Base-by-base conservation (phyloP, 169 alveolate species). In the Plasmodium inui region DNA sequence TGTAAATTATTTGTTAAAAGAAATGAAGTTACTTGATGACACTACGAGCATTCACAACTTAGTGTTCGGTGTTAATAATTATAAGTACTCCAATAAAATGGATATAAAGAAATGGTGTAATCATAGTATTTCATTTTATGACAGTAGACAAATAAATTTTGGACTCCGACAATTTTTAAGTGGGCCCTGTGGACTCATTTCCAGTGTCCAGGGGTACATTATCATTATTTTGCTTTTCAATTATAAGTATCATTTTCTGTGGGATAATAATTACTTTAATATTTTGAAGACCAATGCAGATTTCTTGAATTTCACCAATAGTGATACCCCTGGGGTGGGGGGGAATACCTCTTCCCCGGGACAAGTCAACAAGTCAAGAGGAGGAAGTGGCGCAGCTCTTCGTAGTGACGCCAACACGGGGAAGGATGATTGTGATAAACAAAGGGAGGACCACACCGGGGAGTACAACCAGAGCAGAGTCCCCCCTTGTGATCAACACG, bases 121-220 rank as follows among this genome's bases (percentile, higher is more conserved):
- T 57, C 97, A 95, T 79, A 96, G 94, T 39, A 88, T 95, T 67
- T 70, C 95, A 17, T 92, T 95, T 74, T 92, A 90, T 46, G 94
- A 84, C 19, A 70, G 89, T 80, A 88, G 88, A 46, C 61, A 93
- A 41, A 67, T 94, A 37, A 94, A 83, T 74, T 95, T 95, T 95
- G 97, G 97, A 3, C 93, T 95, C 44, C 92, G 90, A 37, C 97
- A 95, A 85, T 71, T 78, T 70, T 92, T 92, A 67, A 73, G 73
- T 74, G 97, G 97, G 10, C 96, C 96, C 19, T 95, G 97, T 83
- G 97, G 97, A 10, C 96, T 95, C 19, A 91, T 95, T 22, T 95
- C 97, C 28, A 88, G 96, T 34, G 74, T 95, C 22, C 97, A 95
- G 82, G 90, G 95, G 67, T 94, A 85, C 74, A 93, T 95, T 61